These are phyloP conservation scores for Trametes elegans DNA, from an alignment of 768 basidiomycete species.

Conservation along the genomic window DNA sequence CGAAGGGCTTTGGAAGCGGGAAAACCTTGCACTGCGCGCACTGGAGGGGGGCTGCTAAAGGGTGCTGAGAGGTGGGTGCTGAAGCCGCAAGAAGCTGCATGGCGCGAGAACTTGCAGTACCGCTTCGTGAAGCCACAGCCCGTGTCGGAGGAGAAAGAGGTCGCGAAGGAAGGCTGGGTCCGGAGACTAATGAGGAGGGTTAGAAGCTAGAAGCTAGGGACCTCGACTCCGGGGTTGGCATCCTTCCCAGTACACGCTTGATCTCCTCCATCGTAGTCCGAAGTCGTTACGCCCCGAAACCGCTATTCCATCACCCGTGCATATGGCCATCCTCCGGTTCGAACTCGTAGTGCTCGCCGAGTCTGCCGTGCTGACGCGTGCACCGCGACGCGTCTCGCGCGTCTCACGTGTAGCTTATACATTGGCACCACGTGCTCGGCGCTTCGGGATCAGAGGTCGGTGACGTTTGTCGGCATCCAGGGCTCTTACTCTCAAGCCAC, in stretches of 20 bases:
- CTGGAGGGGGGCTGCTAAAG: conserved; percentile 51
- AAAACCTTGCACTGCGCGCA: conserved; percentile 61
- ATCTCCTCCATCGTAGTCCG: too few relatives aligned
- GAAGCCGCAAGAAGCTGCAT: conserved; percentile 10
- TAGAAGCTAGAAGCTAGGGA: not conserved
- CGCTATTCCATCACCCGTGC: too few relatives aligned
- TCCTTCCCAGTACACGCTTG: not conserved
- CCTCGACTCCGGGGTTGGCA: not conserved
- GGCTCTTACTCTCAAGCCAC: not conserved
- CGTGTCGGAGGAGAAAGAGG: not conserved
- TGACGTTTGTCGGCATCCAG: not conserved
- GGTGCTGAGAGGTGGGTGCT: conserved; percentile 41
- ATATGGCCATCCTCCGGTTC: too few relatives aligned
- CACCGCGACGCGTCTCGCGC: too few relatives aligned
- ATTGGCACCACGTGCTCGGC: too few relatives aligned
- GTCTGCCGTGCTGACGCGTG: too few relatives aligned
- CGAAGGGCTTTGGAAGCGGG: conserved; percentile 64
- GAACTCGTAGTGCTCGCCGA: not conserved
- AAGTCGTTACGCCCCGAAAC: too few relatives aligned
- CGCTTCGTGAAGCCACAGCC: conserved; percentile 15
- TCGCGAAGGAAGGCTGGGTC: conserved; percentile 9
- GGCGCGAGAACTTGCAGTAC: conserved; percentile 10
- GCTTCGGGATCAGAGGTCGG: too few relatives aligned
- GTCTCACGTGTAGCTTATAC: too few relatives aligned
- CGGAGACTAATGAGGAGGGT: conserved; percentile 7